Conservation (phyloP, 2,329 filamentous ascomycete species). For the Pseudocercospora eumusae region DNA sequence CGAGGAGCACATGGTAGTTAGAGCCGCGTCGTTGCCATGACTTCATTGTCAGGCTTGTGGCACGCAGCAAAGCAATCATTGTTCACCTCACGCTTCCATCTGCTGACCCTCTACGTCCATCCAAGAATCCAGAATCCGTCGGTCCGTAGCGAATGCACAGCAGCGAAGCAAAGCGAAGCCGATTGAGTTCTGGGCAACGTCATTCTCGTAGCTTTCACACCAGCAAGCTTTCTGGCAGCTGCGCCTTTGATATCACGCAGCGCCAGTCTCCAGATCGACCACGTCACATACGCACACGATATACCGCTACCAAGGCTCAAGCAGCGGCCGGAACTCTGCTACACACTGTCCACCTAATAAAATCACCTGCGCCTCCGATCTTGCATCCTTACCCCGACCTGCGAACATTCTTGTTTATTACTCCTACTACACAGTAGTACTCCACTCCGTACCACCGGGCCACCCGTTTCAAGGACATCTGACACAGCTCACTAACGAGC, state of each 20-base stretch:
- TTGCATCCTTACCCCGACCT: constrained; percentile 4
- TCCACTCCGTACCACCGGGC: no score
- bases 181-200: constrained; percentile 1
- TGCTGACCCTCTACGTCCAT: no score
- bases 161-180: no score
- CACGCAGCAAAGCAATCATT: background rate
- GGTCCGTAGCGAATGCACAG: background rate
- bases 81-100: background rate
- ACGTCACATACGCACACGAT: constrained; percentile 7
- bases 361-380: background rate
- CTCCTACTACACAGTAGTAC: no score
- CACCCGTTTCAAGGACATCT: constrained; percentile 4
- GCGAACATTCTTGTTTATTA: constrained; percentile 4
- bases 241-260: background rate
- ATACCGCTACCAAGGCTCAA: no score
- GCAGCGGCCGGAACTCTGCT: background rate
- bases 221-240: background rate
- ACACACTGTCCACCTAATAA: background rate
- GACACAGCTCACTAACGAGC: background rate
- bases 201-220: background rate
- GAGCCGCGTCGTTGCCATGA: constrained; percentile 7
- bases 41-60: background rate
- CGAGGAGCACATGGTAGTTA: no score
- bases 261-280: background rate
- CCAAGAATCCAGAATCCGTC: background rate